Percentiles rank a stretch among this genome's conserved stretches.
phyloP scores from a whole-genome alignment of 192 early-diverging fungal genomes.

The Spizellomyces sp. region DNA sequence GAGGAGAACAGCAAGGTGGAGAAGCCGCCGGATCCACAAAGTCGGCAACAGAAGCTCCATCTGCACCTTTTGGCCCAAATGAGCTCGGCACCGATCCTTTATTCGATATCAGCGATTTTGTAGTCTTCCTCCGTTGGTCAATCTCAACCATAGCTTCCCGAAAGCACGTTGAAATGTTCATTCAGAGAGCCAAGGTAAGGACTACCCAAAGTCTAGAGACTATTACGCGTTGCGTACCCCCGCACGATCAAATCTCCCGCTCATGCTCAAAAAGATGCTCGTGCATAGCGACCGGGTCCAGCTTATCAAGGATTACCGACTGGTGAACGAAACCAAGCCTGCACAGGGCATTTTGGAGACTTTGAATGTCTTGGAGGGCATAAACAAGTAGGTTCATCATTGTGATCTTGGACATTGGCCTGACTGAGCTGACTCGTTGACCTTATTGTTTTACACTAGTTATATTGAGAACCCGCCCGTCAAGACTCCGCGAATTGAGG shows the following conservation, averaged over 20 bases:
- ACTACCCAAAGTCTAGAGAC: neutral
- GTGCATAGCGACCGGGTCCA: slow-evolving; percentile 44
- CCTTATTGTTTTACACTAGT: slow-evolving; percentile 13
- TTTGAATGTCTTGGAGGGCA: slow-evolving; percentile 43
- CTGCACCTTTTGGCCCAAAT: slow-evolving; percentile 21
- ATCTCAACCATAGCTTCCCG: slow-evolving; percentile 26
- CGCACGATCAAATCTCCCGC: neutral
- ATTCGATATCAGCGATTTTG: slow-evolving; percentile 35
- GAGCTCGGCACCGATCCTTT: slow-evolving; percentile 24
- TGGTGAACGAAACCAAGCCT: slow-evolving; percentile 39
- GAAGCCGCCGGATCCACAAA: slow-evolving; percentile 27
- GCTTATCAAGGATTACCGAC: slow-evolving; percentile 48
- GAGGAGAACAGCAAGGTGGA: slow-evolving; percentile 18
- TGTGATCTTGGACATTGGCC: neutral
- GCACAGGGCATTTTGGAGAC: slow-evolving; percentile 32
- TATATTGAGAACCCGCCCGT: slow-evolving; percentile 48
- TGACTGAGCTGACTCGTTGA: no score
- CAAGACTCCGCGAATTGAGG: slow-evolving; percentile 50
- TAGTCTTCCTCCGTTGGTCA: slow-evolving; percentile 37
- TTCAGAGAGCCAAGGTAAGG: slow-evolving; percentile 36
- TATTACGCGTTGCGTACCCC: slow-evolving; percentile 4
- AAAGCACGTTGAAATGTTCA: slow-evolving; percentile 41
- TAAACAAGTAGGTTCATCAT: slow-evolving; percentile 41
- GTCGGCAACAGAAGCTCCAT: slow-evolving; percentile 11
- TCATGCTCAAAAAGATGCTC: slow-evolving; percentile 37